phyloP scores from a whole-genome alignment of 1,284 basidiomycete genomes.

The Agaricales sp. region DNA sequence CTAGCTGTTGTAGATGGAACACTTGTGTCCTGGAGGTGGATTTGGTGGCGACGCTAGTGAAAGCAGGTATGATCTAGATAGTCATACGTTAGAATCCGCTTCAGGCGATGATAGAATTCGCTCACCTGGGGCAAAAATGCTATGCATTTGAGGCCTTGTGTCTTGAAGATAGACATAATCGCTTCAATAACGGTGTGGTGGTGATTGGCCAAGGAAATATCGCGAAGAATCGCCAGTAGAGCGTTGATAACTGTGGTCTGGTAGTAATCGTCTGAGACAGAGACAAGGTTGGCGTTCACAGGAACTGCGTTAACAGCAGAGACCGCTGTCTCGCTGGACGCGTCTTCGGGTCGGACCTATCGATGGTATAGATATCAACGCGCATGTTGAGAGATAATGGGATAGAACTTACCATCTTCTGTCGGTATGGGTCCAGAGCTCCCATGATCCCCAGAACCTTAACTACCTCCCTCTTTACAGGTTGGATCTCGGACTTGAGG shows the following conservation, averaged over 20 bases:
- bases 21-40: slow-evolving; percentile 82
- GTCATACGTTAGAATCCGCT: no score
- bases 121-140: slow-evolving; percentile 87
- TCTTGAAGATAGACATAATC: slow-evolving; percentile 99
- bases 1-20: slow-evolving; percentile 93
- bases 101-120: not conserved
- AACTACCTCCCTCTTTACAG: slow-evolving; percentile 83
- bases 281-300: slow-evolving; percentile 31
- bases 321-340: slow-evolving; percentile 56
- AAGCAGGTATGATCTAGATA: slow-evolving; percentile 91
- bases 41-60: slow-evolving; percentile 80
- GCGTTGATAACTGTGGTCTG: slow-evolving; percentile 94
- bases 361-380: not conserved
- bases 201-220: slow-evolving; percentile 76
- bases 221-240: slow-evolving; percentile 82
- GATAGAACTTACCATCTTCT: slow-evolving; percentile 38
- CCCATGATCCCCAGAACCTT: slow-evolving; percentile 95
- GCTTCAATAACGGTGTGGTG: slow-evolving; percentile 96
- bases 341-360: slow-evolving; percentile 70
- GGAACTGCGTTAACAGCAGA: slow-evolving; percentile 52
- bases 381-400: no score
- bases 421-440: slow-evolving; percentile 94
- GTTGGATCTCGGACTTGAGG: slow-evolving; percentile 73
- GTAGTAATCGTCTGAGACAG: slow-evolving; percentile 88
- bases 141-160: slow-evolving; percentile 94